These are phyloP conservation scores for Astrothelium macrocarpum DNA, from an alignment of 495 filamentous ascomycete genomes.

Conservation along the genomic window DNA sequence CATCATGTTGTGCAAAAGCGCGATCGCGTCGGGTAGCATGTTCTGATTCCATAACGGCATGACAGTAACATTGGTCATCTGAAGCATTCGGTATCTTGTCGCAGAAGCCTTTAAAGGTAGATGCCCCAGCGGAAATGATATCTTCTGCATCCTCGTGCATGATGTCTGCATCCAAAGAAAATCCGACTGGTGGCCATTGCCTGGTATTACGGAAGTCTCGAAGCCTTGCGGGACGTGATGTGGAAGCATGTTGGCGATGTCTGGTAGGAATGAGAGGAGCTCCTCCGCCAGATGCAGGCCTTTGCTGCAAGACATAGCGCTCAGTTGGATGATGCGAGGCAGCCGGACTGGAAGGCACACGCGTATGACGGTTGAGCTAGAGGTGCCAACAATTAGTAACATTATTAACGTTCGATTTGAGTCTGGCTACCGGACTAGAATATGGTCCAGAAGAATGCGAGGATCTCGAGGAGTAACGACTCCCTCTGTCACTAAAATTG, in stretches of 20 bases:
- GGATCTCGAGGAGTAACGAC: neutral
- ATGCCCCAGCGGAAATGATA: conserved; percentile 26
- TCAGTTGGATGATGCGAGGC: neutral
- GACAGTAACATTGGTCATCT: conserved; percentile 22
- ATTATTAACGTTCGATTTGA: neutral
- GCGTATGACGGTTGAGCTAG: neutral
- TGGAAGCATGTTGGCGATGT: neutral
- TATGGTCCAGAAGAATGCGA: neutral
- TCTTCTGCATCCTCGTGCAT: conserved; percentile 24
- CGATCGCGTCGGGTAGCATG: conserved; percentile 23
- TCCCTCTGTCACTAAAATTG: neutral
- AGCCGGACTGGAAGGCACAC: neutral
- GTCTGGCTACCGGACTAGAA: neutral
- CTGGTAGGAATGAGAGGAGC: neutral
- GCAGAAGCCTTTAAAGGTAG: conserved; percentile 29
- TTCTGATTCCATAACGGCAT: conserved; percentile 27
- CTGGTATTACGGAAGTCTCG: conserved; percentile 6
- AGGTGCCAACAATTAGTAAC: neutral
- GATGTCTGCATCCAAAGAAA: conserved; percentile 17
- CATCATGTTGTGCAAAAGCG: conserved; percentile 16
- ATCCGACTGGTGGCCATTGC: conserved; percentile 27
- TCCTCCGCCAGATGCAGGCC: neutral
- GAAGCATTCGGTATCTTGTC: conserved; percentile 25
- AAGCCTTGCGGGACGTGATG: neutral
- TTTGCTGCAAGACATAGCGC: neutral